Evolutionary conservation across 164 flowering plant species (phyloP).

Genomic region (Dillenia turbinata): DNA sequence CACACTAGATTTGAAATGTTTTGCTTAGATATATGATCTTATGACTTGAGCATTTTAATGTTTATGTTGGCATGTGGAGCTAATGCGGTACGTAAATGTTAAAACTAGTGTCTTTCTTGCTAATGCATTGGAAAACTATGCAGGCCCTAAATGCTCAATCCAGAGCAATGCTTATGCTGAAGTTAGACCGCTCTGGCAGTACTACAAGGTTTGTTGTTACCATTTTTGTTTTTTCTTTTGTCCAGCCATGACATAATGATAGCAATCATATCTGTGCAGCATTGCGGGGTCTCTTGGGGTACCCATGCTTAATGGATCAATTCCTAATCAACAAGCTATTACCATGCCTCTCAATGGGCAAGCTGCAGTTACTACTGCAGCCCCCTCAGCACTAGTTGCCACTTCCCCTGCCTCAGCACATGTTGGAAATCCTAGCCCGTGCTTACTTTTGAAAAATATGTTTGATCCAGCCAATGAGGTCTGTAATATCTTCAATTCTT

Average conservation of each 20-base stretch:
- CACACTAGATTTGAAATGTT: too few species aligned
- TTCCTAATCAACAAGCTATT: slow-evolving; percentile 37
- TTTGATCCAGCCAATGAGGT: slow-evolving; percentile 94
- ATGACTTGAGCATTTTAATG: too few species aligned
- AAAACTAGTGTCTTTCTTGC: too few species aligned
- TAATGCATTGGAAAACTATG: background rate
- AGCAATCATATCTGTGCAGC: slow-evolving; percentile 31
- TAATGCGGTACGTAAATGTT: too few species aligned
- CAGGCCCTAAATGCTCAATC: slow-evolving; percentile 95
- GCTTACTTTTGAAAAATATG: slow-evolving; percentile 80
- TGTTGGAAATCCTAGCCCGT: slow-evolving; percentile 70
- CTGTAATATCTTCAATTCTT: slow-evolving; percentile 7
- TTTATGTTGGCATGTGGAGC: too few species aligned
- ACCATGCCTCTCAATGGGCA: slow-evolving; percentile 43
- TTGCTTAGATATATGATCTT: too few species aligned
- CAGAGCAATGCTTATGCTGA: slow-evolving; percentile 84
- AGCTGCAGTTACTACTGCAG: slow-evolving; percentile 34
- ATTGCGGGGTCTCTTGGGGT: slow-evolving; percentile 68
- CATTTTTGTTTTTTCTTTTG: background rate
- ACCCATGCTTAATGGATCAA: slow-evolving; percentile 56
- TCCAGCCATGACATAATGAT: slow-evolving; percentile 5
- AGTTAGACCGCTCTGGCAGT: slow-evolving; percentile 79
- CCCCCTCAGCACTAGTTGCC: slow-evolving; percentile 28
- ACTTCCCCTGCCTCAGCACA: slow-evolving; percentile 37
- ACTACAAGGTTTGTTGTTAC: slow-evolving; percentile 63